Conservation (phyloP, 1,284 basidiomycete species). For the Puccinia hordei region DNA sequence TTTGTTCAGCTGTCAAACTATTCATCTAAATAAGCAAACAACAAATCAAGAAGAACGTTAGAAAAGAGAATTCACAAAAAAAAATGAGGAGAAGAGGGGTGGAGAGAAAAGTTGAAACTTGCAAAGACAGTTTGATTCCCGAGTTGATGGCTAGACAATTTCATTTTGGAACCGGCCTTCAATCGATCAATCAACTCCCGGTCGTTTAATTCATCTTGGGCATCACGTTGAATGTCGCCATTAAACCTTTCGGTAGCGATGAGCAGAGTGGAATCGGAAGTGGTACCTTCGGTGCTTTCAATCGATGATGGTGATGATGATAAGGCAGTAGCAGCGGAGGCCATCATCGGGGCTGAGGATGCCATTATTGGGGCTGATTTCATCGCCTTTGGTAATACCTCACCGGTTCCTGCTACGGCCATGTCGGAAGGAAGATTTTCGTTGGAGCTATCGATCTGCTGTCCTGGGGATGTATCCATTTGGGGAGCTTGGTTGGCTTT, state of each 20-base stretch:
- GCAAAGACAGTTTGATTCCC: constrained; percentile 21
- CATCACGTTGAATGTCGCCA: not conserved
- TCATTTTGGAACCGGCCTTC: constrained; percentile 7
- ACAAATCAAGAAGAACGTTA: not conserved
- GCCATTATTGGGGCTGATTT: not conserved
- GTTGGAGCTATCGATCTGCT: not conserved
- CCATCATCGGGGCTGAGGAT: not conserved
- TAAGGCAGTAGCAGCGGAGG: no score
- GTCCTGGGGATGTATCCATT: not conserved
- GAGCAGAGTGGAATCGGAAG: not conserved
- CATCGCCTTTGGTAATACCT: not conserved
- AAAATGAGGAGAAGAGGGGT: not conserved
- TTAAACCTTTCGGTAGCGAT: constrained; percentile 24
- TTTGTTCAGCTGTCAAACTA: constrained; percentile 44
- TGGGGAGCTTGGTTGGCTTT: not conserved
- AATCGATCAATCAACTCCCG: not conserved
- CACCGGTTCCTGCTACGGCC: not conserved
- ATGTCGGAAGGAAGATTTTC: not conserved
- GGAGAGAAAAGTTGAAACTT: not conserved
- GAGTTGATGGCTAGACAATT: constrained; percentile 4
- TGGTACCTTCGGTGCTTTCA: not conserved
- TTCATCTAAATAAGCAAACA: constrained; percentile 18
- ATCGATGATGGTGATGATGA: not conserved
- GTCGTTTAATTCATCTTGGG: not conserved
- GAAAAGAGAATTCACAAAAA: not conserved